Evolutionary conservation across 2,329 filamentous ascomycete genomes (phyloP), one percentile per base, ranked within the genome.

Genomic region (Allantophomopsis cytisporea): DNA sequence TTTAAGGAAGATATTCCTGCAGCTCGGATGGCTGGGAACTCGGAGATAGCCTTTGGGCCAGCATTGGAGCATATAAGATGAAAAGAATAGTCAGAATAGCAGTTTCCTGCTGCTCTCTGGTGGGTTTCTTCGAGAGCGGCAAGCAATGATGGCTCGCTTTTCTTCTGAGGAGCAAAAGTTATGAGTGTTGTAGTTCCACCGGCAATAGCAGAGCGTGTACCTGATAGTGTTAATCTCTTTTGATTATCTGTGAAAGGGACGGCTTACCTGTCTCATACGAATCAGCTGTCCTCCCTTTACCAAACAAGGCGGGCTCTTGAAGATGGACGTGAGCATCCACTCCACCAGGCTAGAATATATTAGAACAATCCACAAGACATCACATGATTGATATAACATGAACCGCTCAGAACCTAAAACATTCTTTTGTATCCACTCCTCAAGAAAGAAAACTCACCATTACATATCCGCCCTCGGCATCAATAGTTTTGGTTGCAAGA

Each of bases 161-260:
- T 60, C 39, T 56, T 54, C 43, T 69, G 66, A 5, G 63, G 62
- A 2, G 65, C 64, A 44, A 68, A 68, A 0, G 63, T 60, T 11
- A 68, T 60, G 46, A 68, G 59, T 3, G 63, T 67, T 2, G 66
- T 69, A 17, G 64, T 68, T 21, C 65, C 65, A 35, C 65, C 64
- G 31, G 61, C 62, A 42, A 67, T 57, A 17, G 65, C 64, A 39
- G 61, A 64, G 43, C 62, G 55, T 23, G 61, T 65, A 2, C 60
- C 58, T 55, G 36, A 47, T 28, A 32, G 39, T 13, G 5, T 21
- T 17, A 35, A 30, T 5, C 34, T 13, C 7, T 17, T 5, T 6
- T 36, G 15, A 12, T 7, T 20, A 16, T 7, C 31, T 7, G 32
- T 2, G 16, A 16, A 7, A 6, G 21, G 4, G 30, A 11, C 11